Evolutionary conservation across 176 grass and related monocot species (phyloP), one percentile per base, ranked within the genome.

Genomic region (Dendrocalamus sinicus): DNA sequence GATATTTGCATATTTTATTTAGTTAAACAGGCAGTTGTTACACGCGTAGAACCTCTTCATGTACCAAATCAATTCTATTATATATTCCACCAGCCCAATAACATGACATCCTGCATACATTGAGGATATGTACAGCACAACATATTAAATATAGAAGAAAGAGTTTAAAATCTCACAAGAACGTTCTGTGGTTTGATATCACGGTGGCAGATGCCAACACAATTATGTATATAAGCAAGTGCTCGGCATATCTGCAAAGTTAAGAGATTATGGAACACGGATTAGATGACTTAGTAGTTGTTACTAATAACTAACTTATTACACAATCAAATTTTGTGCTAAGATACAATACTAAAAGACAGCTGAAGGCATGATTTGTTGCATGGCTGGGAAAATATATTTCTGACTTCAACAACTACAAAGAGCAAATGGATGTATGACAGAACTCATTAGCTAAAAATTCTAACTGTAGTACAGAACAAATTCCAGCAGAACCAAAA

Each of bases 121-220:
- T 45, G 12, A 73, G 19, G 28, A 79, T 52, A 50, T 14, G 5
- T 67, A 75, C 41, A 76, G 24, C 7, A 40, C 0, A 80, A 64
- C 9, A 84, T 74, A 84, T 46, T 84, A 54, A 87, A 12, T 46
- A 80, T 16, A 70, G 11, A 75, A 47, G 10, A 78, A 63, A 67
- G 23, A 52, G 60, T 81, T 65, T 52, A 66, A 72, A 83, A 87
- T 87, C 91, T 95, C 71, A 98, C 96, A 81, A 98, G 96, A 84
- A 98, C 72, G 17, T 98, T 98, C 48, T 98, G 96, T 22, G 96
- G 96, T 86, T 98, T 98, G 83, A 98, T 98, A 94, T 98, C 96
- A 76, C 96, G 96, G 75, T 98, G 96, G 87, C 96, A 95, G 81
- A 95, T 95, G 70, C 93, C 93, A 87, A 98, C 70, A 35, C 89